These are phyloP conservation scores for Beauveria varroae DNA, from an alignment of 2,329 filamentous ascomycete genomes.

Conservation along the genomic window DNA sequence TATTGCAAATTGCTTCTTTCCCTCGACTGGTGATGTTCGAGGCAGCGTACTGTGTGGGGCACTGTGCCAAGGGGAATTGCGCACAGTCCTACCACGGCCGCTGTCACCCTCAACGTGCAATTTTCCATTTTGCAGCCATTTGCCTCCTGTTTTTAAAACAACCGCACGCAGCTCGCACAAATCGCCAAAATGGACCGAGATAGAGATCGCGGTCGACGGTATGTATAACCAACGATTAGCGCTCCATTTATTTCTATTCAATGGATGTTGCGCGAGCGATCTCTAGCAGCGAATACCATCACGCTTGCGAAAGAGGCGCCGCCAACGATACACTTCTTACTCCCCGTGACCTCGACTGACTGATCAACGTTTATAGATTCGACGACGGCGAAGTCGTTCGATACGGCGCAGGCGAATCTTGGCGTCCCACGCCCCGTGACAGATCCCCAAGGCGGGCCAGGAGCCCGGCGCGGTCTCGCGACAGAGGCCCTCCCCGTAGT, in stretches of 20 bases:
- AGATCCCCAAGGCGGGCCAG: slow-evolving; percentile 23
- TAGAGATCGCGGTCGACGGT: slow-evolving; percentile 15
- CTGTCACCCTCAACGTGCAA: background rate
- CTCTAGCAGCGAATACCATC: background rate
- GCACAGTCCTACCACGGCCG: background rate
- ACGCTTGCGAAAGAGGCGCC: background rate
- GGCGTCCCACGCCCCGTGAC: slow-evolving; percentile 46
- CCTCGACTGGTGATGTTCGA: background rate
- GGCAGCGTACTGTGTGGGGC: background rate
- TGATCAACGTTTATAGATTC: slow-evolving; percentile 32
- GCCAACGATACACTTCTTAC: too few species aligned
- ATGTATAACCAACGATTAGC: background rate
- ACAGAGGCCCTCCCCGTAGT: slow-evolving; percentile 22
- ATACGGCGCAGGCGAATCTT: slow-evolving; percentile 55
- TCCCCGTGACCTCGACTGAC: background rate
- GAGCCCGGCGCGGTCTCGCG: slow-evolving; percentile 24
- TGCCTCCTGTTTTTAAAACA: background rate
- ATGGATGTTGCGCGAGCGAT: background rate
- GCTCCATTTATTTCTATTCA: background rate
- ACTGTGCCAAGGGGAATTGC: background rate
- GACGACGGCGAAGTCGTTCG: slow-evolving; percentile 55
- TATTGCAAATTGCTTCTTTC: background rate
- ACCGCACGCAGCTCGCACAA: background rate
- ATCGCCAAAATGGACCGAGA: slow-evolving; percentile 12
- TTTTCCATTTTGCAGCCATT: background rate